phyloP scores from a whole-genome alignment of 2,329 filamentous ascomycete species.

The Conoideocrella luteorostrata region DNA sequence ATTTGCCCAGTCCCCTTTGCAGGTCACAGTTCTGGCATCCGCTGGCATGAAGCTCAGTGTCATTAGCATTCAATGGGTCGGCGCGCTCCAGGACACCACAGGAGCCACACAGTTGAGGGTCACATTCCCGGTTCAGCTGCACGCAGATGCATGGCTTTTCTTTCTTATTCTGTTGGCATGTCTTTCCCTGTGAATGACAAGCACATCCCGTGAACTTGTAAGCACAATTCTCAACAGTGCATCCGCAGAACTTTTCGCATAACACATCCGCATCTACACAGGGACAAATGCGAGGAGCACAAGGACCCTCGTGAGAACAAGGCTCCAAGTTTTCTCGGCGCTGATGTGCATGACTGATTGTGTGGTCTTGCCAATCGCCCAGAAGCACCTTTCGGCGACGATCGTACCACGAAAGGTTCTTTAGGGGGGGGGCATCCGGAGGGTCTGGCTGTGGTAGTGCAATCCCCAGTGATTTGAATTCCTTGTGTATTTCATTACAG shows the following conservation, averaged over 20 bases:
- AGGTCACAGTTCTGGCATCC: conserved; percentile 68
- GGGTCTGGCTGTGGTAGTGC: conserved; percentile 18
- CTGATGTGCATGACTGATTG: conserved; percentile 48
- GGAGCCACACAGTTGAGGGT: conserved; percentile 64
- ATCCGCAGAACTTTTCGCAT: conserved; percentile 68
- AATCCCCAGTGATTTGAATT: conserved; percentile 20
- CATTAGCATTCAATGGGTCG: conserved; percentile 59
- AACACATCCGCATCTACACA: conserved; percentile 57
- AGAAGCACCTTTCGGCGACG: conserved; percentile 47
- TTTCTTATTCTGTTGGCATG: conserved; percentile 49
- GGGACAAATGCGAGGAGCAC: conserved; percentile 51
- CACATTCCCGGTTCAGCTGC: conserved; percentile 70
- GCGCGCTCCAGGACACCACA: conserved; percentile 66
- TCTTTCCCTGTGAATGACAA: conserved; percentile 55
- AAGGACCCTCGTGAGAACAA: conserved; percentile 64
- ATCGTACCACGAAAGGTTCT: conserved; percentile 49
- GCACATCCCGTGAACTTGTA: conserved; percentile 61
- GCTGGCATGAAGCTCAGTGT: conserved; percentile 47
- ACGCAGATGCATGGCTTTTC: conserved; percentile 63
- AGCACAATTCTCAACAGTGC: conserved; percentile 51
- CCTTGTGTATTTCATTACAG: conserved; percentile 44
- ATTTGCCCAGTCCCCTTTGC: conserved; percentile 60
- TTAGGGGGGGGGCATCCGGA: conserved; percentile 30
- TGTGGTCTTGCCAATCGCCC: conserved; percentile 50
- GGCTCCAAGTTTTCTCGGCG: conserved; percentile 54